phyloP scores from a whole-genome alignment of 2,329 filamentous ascomycete species.

The Alternaria panax region DNA sequence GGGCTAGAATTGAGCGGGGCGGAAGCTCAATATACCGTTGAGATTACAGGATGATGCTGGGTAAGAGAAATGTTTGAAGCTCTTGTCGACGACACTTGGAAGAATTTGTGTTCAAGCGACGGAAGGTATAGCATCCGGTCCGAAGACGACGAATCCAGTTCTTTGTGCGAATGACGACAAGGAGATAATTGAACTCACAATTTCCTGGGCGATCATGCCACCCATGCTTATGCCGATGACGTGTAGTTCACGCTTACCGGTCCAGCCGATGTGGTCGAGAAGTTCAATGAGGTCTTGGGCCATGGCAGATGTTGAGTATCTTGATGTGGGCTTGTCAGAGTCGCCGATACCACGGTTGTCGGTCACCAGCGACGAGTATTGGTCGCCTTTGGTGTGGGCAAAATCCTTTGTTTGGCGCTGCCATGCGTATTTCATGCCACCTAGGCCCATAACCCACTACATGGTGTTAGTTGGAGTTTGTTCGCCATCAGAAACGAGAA shows the following conservation, averaged over 20 bases:
- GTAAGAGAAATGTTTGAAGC: constrained; percentile 26
- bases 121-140: constrained; percentile 39
- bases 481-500: no score
- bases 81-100: constrained; percentile 17
- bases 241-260: constrained; percentile 65
- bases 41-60: constrained; percentile 38
- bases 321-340: constrained; percentile 75
- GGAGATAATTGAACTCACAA: constrained; percentile 55
- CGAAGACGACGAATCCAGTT: not conserved
- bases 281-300: constrained; percentile 78
- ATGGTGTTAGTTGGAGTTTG: constrained; percentile 27
- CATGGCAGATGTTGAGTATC: constrained; percentile 87
- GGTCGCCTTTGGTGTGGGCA: constrained; percentile 71
- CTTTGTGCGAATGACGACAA: not conserved
- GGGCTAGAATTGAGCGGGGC: constrained; percentile 24
- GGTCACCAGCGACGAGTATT: constrained; percentile 77
- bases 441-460: constrained; percentile 83
- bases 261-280: constrained; percentile 74
- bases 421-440: constrained; percentile 73
- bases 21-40: constrained; percentile 4
- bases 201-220: constrained; percentile 90
- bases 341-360: constrained; percentile 88
- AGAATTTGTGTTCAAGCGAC: constrained; percentile 20
- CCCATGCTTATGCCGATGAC: constrained; percentile 83
- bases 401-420: constrained; percentile 85